These are phyloP conservation scores for Geranium rotundifolium DNA, from an alignment of 345 rosid species.

Conservation along the genomic window DNA sequence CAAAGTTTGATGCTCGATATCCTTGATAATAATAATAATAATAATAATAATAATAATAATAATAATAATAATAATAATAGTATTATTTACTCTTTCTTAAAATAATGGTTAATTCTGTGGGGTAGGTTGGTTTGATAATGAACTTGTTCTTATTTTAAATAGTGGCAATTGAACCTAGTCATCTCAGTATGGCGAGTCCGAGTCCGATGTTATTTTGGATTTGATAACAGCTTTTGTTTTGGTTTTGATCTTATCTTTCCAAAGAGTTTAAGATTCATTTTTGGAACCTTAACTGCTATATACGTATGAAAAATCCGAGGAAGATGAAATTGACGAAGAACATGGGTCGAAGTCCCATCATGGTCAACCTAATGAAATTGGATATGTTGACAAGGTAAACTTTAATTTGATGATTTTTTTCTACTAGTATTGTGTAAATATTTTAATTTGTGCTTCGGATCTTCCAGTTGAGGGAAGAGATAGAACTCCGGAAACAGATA, in stretches of 20 bases:
- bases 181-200: neutral
- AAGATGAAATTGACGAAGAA: slow-evolving; percentile 47
- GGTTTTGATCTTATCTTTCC: neutral
- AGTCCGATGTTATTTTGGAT: neutral
- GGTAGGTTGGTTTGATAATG: neutral
- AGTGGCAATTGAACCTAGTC: neutral
- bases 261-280: neutral
- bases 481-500: slow-evolving; percentile 65
- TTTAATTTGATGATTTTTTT: neutral
- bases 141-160: too few relatives aligned
- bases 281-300: slow-evolving; percentile 42
- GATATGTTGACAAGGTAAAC: slow-evolving; percentile 62
- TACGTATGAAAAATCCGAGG: slow-evolving; percentile 58
- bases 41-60: too few relatives aligned
- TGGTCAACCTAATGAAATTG: slow-evolving; percentile 49
- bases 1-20: slow-evolving; percentile 75
- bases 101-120: neutral
- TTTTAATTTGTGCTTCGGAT: slow-evolving; percentile 17
- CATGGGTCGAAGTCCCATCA: slow-evolving; percentile 22
- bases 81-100: slow-evolving; percentile 3
- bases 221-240: neutral
- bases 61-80: slow-evolving; percentile 15
- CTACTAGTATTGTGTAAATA: slow-evolving; percentile 6
- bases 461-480: slow-evolving; percentile 76
- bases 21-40: slow-evolving; percentile 36